Evolutionary conservation across 148 eudicot species (phyloP).

Genomic region (Cornus florida): DNA sequence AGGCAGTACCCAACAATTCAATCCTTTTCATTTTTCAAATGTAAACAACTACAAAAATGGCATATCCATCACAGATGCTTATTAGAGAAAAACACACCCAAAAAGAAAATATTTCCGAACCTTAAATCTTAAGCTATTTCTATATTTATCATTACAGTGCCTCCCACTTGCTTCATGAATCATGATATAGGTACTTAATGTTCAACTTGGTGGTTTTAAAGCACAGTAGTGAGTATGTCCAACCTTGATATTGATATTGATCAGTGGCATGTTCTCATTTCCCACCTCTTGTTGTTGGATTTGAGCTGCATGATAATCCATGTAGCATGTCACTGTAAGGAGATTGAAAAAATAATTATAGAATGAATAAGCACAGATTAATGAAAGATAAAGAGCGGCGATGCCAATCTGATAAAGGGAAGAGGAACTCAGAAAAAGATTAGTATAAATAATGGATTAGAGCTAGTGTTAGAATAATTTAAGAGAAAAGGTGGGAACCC

Average conservation of each 20-base stretch:
- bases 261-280: conserved; percentile 22
- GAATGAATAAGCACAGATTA: conserved; percentile 18
- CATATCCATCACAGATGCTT: conserved; percentile 1
- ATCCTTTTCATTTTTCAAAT: conserved; percentile 8
- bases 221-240: conserved; percentile 1
- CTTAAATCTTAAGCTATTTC: conserved; percentile 4
- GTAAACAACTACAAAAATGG: neutral
- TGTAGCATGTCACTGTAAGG: conserved; percentile 23
- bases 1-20: conserved; percentile 8
- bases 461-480: conserved; percentile 27
- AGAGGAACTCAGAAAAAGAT: conserved; percentile 19
- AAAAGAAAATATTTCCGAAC: neutral
- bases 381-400: conserved; percentile 26
- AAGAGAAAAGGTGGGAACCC: conserved; percentile 41
- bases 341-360: conserved; percentile 3
- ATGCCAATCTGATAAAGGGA: conserved; percentile 23
- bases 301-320: conserved; percentile 29
- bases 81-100: conserved; percentile 1
- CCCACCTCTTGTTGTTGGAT: conserved; percentile 23
- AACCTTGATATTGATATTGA: conserved; percentile 12
- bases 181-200: conserved; percentile 1
- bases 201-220: conserved; percentile 7
- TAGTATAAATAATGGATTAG: conserved; percentile 22
- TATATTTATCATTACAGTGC: conserved; percentile 6
- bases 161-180: conserved; percentile 20